Evolutionary conservation across 75 land plant genomes (phyloP), one percentile per base, ranked within the genome.

Genomic region (Pinus taeda): DNA sequence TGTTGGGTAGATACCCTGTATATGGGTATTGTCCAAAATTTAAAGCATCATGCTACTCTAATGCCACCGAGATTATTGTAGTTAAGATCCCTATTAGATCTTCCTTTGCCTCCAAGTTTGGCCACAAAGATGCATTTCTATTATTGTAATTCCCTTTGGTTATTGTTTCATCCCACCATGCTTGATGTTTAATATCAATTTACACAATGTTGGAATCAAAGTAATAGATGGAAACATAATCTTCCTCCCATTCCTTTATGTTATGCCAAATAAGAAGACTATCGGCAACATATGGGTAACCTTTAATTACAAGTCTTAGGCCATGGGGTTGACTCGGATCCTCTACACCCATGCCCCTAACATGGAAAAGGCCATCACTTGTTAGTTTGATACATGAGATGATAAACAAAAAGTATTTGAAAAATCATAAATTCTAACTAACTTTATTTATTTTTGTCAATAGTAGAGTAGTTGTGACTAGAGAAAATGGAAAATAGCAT

Each of bases 251-350:
- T 3, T 76, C 69, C 42, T 81, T 59, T 62, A 97, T 91, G 4
- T 92, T 90, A 6, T 76, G 74, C 99, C 99, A 97, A 18, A 97
- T 83, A 64, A 96, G 86, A 1, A 97, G 92, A 29, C 98, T 98
- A 72, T 97, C 99, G 3, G 83, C 64, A 11, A 98, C 99, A 77
- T 89, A 97, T 2, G 99, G 99, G 80, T 95, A 97, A 83, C 95
- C 99, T 60, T 91, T 91, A 8, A 97, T 76, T 15, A 87, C 30
- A 1, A 97, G 87, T 79, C 77, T 81, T 6, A 96, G 57, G 11
- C 97, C 99, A 81, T 90, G 89, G 17, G 87, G 83, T 37, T 87
- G 74, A 63, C 81, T 83, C 15, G 88, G 83, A 81, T 96, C 97
- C 53, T 80, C 87, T 4, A 84, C 89, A 4, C 96, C 98, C 90